A percentile compares a stretch with the other conserved stretches of the same genome.
Evolutionary conservation across 2,329 filamentous ascomycete genomes (phyloP).

Genomic region (Metarhizium album): DNA sequence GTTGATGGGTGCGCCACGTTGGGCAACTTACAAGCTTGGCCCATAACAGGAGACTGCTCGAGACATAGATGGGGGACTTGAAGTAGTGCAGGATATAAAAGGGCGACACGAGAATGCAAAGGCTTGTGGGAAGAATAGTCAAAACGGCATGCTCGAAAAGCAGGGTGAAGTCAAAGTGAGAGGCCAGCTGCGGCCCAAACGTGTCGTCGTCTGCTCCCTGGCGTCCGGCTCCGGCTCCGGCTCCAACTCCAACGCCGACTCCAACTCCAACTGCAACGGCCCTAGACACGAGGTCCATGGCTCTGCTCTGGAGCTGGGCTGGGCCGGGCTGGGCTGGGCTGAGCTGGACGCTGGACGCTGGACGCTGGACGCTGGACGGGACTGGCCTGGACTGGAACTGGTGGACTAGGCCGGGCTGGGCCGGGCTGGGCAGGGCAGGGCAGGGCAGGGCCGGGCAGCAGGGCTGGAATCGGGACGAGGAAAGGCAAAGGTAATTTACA

Average conservation of each 20-base stretch:
- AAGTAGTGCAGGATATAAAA: constrained; percentile 5
- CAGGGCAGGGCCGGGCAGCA: too few relatives aligned
- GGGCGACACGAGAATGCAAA: constrained; percentile 6
- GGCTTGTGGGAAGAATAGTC: constrained; percentile 6
- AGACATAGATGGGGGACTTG: constrained; percentile 4
- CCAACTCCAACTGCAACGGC: too few relatives aligned
- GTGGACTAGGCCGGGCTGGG: too few relatives aligned
- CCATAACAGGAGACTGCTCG: constrained; percentile 7
- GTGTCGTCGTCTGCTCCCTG: neutral
- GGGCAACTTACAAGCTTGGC: constrained; percentile 12
- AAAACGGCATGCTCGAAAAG: constrained; percentile 12
- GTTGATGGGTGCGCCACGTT: too few relatives aligned
- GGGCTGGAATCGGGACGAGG: neutral
- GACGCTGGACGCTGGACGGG: too few relatives aligned
- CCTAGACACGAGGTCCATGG: neutral
- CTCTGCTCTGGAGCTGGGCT: too few relatives aligned
- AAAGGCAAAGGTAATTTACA: neutral
- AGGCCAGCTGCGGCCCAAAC: constrained; percentile 7
- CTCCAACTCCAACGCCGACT: too few relatives aligned
- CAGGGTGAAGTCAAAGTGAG: constrained; percentile 13
- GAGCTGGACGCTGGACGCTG: too few relatives aligned
- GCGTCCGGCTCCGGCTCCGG: too few relatives aligned
- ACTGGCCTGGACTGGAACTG: too few relatives aligned
- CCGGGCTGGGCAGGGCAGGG: too few relatives aligned
- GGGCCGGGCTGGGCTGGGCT: too few relatives aligned